These are phyloP conservation scores for Ceriops decandra DNA, from an alignment of 345 rosid species.

Conservation along the genomic window DNA sequence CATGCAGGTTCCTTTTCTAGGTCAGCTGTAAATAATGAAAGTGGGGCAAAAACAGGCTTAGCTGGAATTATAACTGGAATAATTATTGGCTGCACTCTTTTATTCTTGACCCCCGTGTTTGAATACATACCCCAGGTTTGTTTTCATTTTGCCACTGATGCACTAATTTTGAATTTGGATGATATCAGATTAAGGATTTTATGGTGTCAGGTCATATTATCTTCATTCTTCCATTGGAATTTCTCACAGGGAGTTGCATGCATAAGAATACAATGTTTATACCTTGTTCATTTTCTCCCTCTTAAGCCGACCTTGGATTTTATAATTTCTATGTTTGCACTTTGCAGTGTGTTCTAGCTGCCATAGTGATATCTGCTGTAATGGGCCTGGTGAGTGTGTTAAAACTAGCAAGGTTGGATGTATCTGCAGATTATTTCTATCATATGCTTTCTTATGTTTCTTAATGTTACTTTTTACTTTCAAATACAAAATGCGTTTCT, in stretches of 20 bases:
- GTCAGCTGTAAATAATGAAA: slow-evolving; percentile 96
- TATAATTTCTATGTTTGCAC: slow-evolving; percentile 16
- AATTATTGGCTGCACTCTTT: slow-evolving; percentile 77
- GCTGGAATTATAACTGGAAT: slow-evolving; percentile 78
- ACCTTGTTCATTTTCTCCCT: not conserved
- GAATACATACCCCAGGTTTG: slow-evolving; percentile 89
- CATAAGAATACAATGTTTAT: not conserved
- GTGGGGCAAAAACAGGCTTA: slow-evolving; percentile 91
- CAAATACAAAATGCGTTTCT: not conserved
- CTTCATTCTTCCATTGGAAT: too few relatives aligned
- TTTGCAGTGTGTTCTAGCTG: slow-evolving; percentile 93
- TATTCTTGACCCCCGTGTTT: slow-evolving; percentile 81
- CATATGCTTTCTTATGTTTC: not conserved
- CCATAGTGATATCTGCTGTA: slow-evolving; percentile 91
- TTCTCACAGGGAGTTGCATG: not conserved
- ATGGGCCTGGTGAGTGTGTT: slow-evolving; percentile 72
- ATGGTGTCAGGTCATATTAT: too few relatives aligned
- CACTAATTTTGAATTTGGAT: slow-evolving; percentile 3
- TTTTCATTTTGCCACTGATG: slow-evolving; percentile 12
- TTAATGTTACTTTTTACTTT: not conserved
- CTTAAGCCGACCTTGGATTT: slow-evolving; percentile 22
- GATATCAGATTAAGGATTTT: not conserved
- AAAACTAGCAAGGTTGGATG: not conserved
- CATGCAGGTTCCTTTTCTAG: slow-evolving; percentile 90
- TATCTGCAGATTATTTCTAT: not conserved